Percentiles rank a stretch among this genome's conserved stretches.
Conservation (phyloP, 352 stramenopile genomes). For the Synura sp. region DNA sequence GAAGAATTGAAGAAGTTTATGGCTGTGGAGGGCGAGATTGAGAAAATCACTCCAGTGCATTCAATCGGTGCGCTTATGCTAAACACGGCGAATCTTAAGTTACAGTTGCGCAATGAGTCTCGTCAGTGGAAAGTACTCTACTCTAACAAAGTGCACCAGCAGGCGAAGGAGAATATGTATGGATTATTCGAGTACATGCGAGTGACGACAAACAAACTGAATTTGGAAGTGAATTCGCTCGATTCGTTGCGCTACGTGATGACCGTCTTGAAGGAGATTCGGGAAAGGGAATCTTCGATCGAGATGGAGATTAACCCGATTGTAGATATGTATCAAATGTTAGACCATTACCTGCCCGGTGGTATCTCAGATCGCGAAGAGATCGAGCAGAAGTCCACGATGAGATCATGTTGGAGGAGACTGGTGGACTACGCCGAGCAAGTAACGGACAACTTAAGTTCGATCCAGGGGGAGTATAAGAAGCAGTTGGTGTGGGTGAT, state of each 20-base stretch:
- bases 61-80: conserved; percentile 95
- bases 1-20: conserved; percentile 89
- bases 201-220: conserved; percentile 80
- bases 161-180: conserved; percentile 73
- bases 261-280: conserved; percentile 68
- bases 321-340: conserved; percentile 78
- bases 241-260: conserved; percentile 86
- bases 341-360: conserved; percentile 70
- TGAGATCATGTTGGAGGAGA: conserved; percentile 71
- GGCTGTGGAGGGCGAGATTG: conserved; percentile 87
- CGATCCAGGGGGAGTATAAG: conserved; percentile 72
- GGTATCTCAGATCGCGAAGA: conserved; percentile 70
- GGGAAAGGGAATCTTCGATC: conserved; percentile 72
- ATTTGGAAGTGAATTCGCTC: conserved; percentile 66
- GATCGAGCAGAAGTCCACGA: conserved; percentile 79
- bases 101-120: conserved; percentile 90
- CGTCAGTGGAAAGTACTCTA: conserved; percentile 95
- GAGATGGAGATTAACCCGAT: conserved; percentile 80
- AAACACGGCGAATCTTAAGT: conserved; percentile 93
- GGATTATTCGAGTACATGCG: conserved; percentile 92
- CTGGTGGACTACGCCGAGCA: conserved; percentile 77
- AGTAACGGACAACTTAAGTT: conserved; percentile 70
- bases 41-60: conserved; percentile 69
- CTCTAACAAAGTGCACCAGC: conserved; percentile 91
- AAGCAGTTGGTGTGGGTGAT: conserved; percentile 75